These are phyloP conservation scores for Tulasnella sp. DNA, from an alignment of 768 basidiomycete genomes.

Conservation along the genomic window DNA sequence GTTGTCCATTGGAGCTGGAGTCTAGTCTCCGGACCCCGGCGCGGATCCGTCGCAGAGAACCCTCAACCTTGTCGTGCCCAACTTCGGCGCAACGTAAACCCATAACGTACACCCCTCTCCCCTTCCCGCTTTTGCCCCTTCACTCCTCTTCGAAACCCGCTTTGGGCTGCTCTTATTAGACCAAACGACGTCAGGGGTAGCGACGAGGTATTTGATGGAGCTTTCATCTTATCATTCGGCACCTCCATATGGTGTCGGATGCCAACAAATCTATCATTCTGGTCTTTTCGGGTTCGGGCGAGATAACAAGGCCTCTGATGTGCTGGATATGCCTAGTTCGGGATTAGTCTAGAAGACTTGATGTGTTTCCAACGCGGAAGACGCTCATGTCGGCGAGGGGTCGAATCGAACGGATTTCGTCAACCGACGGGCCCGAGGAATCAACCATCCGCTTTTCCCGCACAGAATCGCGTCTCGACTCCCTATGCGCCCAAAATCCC, in stretches of 20 bases:
- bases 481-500: background rate
- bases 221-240: conserved; percentile 1
- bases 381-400: conserved; percentile 9
- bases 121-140: background rate
- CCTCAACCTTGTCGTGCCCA: background rate
- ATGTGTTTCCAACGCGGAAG: background rate
- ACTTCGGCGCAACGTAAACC: conserved; percentile 1
- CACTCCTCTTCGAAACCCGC: background rate
- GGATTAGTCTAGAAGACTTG: background rate
- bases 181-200: conserved; percentile 1
- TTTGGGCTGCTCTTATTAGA: background rate
- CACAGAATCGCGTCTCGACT: conserved; percentile 1
- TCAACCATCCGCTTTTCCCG: background rate
- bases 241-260: background rate
- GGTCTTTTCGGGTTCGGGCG: background rate
- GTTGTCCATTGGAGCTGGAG: background rate
- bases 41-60: conserved; percentile 3
- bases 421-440: background rate
- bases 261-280: background rate
- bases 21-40: background rate
- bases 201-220: conserved; percentile 6
- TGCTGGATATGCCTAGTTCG: conserved; percentile 2
- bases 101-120: conserved; percentile 2
- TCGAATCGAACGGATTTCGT: background rate
- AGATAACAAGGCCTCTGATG: background rate